Conservation (phyloP, 148 eudicot species). For the Cornus controversa region DNA sequence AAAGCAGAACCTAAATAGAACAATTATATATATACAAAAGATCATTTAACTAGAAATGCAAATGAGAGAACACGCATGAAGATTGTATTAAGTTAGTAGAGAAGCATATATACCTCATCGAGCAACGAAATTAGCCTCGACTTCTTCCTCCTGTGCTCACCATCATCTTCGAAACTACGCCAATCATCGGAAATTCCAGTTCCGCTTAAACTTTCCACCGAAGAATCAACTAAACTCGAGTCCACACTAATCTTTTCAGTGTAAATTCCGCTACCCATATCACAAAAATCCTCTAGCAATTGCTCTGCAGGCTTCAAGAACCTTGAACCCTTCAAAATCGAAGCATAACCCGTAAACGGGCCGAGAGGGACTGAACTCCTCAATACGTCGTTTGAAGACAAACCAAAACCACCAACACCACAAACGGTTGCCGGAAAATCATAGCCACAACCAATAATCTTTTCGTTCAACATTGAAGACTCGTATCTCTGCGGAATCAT, state of each 20-base stretch:
- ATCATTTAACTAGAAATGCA: not conserved
- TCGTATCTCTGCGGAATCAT: constrained; percentile 30
- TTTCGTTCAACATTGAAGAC: constrained; percentile 11
- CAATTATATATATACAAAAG: not conserved
- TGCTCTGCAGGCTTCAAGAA: constrained; percentile 75
- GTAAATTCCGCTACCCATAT: constrained; percentile 19
- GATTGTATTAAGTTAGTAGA: not conserved
- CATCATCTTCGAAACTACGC: constrained; percentile 10
- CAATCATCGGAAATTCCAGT: constrained; percentile 21
- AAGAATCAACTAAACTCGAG: constrained; percentile 24
- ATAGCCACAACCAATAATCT: not conserved
- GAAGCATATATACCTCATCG: constrained; percentile 36
- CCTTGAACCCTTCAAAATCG: constrained; percentile 71
- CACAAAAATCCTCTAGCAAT: constrained; percentile 63
- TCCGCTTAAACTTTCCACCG: constrained; percentile 11
- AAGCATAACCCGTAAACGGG: constrained; percentile 81
- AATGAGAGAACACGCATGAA: not conserved
- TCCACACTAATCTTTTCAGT: constrained; percentile 14
- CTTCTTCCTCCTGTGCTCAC: constrained; percentile 21
- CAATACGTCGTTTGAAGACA: constrained; percentile 21
- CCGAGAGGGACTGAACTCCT: constrained; percentile 60
- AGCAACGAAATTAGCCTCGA: constrained; percentile 45
- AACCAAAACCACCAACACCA: constrained; percentile 1
- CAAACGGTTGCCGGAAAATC: not conserved
- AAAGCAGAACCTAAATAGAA: not conserved